These are phyloP conservation scores for Colletotrichum aenigma DNA, from an alignment of 2,329 filamentous ascomycete species.

Conservation along the genomic window DNA sequence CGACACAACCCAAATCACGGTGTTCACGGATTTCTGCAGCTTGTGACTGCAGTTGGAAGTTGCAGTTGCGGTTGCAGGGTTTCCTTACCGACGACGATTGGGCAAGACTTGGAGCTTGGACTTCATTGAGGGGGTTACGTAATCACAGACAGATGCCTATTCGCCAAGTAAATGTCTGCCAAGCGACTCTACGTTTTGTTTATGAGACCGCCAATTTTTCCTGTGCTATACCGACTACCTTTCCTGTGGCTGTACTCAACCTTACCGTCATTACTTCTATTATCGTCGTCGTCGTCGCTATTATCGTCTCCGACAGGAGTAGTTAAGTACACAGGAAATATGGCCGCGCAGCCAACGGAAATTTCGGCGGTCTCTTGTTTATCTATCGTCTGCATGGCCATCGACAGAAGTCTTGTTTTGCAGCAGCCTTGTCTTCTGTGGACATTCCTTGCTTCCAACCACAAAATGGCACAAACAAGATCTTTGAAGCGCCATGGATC, in stretches of 20 bases:
- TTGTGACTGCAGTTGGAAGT: not conserved
- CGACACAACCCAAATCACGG: not conserved
- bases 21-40: not conserved
- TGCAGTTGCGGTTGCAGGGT: not conserved
- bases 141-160: not conserved
- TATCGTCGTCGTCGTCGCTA: too few relatives aligned
- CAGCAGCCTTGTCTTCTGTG: not conserved
- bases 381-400: not conserved
- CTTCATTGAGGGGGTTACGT: not conserved
- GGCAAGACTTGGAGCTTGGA: not conserved
- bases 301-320: too few relatives aligned
- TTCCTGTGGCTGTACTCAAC: too few relatives aligned
- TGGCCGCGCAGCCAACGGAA: too few relatives aligned
- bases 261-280: too few relatives aligned
- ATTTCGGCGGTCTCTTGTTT: not conserved
- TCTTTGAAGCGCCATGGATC: not conserved
- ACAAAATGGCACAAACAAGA: not conserved
- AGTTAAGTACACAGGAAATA: too few relatives aligned
- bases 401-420: not conserved
- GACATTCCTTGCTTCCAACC: not conserved
- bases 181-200: not conserved
- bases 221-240: too few relatives aligned
- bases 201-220: too few relatives aligned
- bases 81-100: not conserved
- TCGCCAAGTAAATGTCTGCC: not conserved